Base-by-base conservation (phyloP, 257 asterid genomes). In the Mitragyna speciosa region DNA sequence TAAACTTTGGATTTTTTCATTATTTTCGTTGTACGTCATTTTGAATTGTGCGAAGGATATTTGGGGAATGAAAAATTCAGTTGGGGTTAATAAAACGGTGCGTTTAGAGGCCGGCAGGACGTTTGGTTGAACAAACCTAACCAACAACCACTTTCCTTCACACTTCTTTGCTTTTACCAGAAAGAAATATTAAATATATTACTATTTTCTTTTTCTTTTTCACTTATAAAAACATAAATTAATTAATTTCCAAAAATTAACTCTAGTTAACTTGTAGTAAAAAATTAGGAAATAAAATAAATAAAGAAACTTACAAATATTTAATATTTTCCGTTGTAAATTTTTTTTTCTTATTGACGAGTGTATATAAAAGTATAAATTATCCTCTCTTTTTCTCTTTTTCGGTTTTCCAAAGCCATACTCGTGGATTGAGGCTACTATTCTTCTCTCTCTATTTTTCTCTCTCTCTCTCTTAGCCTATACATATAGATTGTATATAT, bases 61-160 rank as follows among this genome's bases (percentile, higher is more conserved):
- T 77, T 7, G 65, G 19, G 85, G 81, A 36, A 81, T 20, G 6
- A 41, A 19, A 52, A 51, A 36, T 45, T 12, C 7, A 30, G 41
- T 36, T 36, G 41, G 41, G 41, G 41, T 36, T 2, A 73, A 20
- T 68, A 30, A 69, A 85, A 84, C 86, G 82, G 79, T 54, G 86
- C 76, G 83, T 86, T 75, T 80, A 3, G 79, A 45, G 54, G 88
- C 78, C 88, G 85, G 89, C 88, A 70, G 89, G 89, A 36, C 85
- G 83, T 86, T 88, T 89, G 82, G 96, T 90, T 89, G 91, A 89
- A 93, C 96, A 86, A 89, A 90, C 90, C 91, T 73, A 90, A 90
- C 95, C 94, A 86, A 90, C 95, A 76, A 84, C 91, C 88, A 67
- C 87, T 78, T 86, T 47, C 89, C 90, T 85, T 85, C 87, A 85